phyloP scores from a whole-genome alignment of 2,329 filamentous ascomycete genomes.

The Epichloe sp. region DNA sequence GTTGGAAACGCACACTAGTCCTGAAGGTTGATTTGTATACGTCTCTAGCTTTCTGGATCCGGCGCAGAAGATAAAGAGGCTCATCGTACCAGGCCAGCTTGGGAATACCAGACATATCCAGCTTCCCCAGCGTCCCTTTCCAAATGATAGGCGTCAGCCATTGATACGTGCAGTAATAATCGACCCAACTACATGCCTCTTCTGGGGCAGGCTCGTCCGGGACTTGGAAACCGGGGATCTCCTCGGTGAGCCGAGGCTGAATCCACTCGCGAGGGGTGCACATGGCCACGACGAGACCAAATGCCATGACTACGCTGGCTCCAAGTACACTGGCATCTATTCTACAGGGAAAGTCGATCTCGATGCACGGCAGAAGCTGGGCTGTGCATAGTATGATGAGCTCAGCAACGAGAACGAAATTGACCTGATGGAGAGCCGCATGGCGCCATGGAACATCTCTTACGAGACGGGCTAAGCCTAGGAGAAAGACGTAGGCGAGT shows the following conservation, averaged over 20 bases:
- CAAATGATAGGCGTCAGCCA: constrained; percentile 37
- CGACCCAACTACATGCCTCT: constrained; percentile 40
- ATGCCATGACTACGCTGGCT: constrained; percentile 23
- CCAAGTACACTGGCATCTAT: constrained; percentile 19
- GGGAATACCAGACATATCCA: constrained; percentile 35
- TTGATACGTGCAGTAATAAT: constrained; percentile 36
- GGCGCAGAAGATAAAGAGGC: constrained; percentile 32
- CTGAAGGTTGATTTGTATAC: constrained; percentile 30
- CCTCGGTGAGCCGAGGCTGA: constrained; percentile 27
- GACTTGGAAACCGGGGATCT: constrained; percentile 23
- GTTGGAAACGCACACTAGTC: constrained; percentile 32
- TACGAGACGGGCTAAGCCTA: constrained; percentile 30
- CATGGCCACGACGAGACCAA: constrained; percentile 26
- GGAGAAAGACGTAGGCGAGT: constrained; percentile 27
- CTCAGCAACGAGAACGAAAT: constrained; percentile 27
- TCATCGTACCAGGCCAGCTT: constrained; percentile 42
- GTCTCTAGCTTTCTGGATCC: constrained; percentile 29
- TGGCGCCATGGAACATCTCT: constrained; percentile 31
- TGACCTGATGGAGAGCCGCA: constrained; percentile 34
- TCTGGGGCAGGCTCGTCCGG: constrained; percentile 32
- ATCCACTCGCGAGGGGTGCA: constrained; percentile 39
- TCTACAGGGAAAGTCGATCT: constrained; percentile 20
- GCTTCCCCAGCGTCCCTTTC: constrained; percentile 29
- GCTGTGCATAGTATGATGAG: constrained; percentile 23
- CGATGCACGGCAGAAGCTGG: constrained; percentile 31